A percentile compares a stretch with the other conserved stretches of the same genome.
These are phyloP conservation scores for Gnetum montanum DNA, from an alignment of 75 land plant genomes.

Conservation along the genomic window DNA sequence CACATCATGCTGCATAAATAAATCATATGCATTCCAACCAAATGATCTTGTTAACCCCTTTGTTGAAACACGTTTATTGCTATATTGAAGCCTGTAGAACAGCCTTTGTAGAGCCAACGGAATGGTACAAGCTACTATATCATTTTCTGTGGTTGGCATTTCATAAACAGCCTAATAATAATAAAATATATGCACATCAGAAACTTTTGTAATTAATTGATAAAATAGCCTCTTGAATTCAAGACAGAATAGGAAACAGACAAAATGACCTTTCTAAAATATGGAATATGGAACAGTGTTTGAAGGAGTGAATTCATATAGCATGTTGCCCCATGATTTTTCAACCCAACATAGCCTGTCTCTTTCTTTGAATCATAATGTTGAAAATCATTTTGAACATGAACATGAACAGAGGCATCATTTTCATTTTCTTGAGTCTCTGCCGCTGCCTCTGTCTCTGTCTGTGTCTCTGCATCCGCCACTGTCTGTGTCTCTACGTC, in stretches of 20 bases:
- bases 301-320: conserved; percentile 98
- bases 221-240: background rate
- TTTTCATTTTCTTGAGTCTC: too few species aligned
- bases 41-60: conserved; percentile 97
- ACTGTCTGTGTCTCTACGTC: too few species aligned
- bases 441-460: too few species aligned
- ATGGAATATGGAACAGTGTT: conserved; percentile 86
- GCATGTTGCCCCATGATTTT: conserved; percentile 98
- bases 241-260: background rate
- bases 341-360: conserved; percentile 94
- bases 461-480: too few species aligned
- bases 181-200: background rate
- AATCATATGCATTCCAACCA: conserved; percentile 99
- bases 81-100: conserved; percentile 96
- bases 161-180: conserved; percentile 85
- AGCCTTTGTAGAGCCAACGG: conserved; percentile 94
- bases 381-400: conserved; percentile 75
- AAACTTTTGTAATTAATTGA: too few species aligned
- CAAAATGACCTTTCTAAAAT: conserved; percentile 74
- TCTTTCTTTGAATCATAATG: conserved; percentile 92
- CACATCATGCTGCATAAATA: conserved; percentile 99
- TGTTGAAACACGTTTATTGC: conserved; percentile 88
- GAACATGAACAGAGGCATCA: too few species aligned
- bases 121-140: conserved; percentile 87
- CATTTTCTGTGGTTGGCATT: conserved; percentile 99